These are phyloP conservation scores for Kernera saxatilis DNA, from an alignment of 345 rosid species.

Conservation along the genomic window DNA sequence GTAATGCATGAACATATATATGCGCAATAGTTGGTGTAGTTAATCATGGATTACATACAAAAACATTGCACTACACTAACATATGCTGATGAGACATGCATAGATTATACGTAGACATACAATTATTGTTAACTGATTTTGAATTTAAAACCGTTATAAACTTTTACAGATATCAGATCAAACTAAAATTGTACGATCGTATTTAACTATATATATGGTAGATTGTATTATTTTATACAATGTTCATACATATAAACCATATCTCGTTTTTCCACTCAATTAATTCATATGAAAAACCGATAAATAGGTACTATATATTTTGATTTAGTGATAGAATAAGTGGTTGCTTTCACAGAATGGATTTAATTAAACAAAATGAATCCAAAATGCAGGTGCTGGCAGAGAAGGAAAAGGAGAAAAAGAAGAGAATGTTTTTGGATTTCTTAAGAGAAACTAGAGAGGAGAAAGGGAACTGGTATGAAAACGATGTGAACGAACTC, in stretches of 20 bases:
- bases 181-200: background rate
- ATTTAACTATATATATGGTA: background rate
- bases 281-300: background rate
- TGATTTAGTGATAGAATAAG: background rate
- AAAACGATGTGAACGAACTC: slow-evolving; percentile 39
- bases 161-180: too few relatives aligned
- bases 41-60: too few relatives aligned
- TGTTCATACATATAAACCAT: background rate
- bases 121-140: too few relatives aligned
- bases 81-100: too few relatives aligned
- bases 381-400: background rate
- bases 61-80: too few relatives aligned
- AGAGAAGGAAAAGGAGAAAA: slow-evolving; percentile 36
- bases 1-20: too few relatives aligned
- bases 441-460: slow-evolving; percentile 8
- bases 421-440: slow-evolving; percentile 29
- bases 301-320: too few relatives aligned
- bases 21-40: too few relatives aligned
- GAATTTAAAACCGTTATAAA: too few relatives aligned
- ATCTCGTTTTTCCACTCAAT: background rate
- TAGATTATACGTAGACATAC: too few relatives aligned
- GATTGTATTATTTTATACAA: background rate
- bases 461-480: slow-evolving; percentile 39
- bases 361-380: background rate
- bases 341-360: background rate